These are phyloP conservation scores for Clausena lansium DNA, from an alignment of 345 rosid genomes.

Conservation along the genomic window DNA sequence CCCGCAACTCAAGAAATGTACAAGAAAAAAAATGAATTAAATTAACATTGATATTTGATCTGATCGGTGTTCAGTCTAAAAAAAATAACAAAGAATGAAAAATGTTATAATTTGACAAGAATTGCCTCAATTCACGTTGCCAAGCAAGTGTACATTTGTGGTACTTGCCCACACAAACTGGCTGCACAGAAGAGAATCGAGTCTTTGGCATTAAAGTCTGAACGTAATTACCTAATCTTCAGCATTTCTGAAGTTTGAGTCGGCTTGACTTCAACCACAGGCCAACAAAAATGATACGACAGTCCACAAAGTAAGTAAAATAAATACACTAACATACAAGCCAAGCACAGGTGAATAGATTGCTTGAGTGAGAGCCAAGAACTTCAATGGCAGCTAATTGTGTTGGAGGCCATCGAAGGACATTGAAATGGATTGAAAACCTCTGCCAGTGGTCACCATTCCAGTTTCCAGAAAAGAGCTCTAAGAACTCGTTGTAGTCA, in stretches of 20 bases:
- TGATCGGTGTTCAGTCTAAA: not conserved
- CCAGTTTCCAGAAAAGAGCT: not conserved
- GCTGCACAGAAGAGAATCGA: not conserved
- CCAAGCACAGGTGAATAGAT: too few relatives aligned
- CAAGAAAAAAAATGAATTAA: not conserved
- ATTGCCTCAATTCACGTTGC: not conserved
- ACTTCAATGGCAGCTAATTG: too few relatives aligned
- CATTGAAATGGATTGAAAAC: constrained; percentile 1
- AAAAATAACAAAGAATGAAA: constrained; percentile 17
- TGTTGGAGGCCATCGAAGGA: not conserved
- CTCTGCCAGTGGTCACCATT: not conserved
- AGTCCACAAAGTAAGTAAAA: too few relatives aligned
- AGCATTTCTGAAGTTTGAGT: too few relatives aligned
- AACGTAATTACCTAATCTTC: not conserved
- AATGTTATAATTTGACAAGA: not conserved
- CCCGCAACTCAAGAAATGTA: not conserved
- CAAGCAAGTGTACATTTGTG: not conserved
- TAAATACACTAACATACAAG: too few relatives aligned
- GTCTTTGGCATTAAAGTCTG: not conserved
- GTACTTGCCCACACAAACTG: too few relatives aligned
- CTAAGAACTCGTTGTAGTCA: constrained; percentile 36
- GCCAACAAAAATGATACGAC: too few relatives aligned
- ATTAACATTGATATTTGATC: not conserved
- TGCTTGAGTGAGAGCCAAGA: too few relatives aligned
- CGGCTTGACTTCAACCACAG: too few relatives aligned